A percentile compares a stretch with the other conserved stretches of the same genome.
phyloP scores from a whole-genome alignment of 106 monocot species.

The Acorus calamus region DNA sequence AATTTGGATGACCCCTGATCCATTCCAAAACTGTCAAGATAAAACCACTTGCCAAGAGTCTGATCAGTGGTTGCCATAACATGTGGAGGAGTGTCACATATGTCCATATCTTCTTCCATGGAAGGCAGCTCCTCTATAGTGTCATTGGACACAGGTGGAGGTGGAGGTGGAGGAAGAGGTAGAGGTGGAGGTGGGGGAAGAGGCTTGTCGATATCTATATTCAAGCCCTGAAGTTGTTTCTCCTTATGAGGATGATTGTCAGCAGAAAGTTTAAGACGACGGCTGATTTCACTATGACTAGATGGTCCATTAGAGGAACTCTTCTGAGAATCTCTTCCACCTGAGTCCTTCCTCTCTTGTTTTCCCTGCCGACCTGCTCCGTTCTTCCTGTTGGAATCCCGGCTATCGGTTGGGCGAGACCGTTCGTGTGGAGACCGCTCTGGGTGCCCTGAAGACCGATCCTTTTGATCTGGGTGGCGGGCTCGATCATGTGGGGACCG shows the following conservation, averaged over 20 bases:
- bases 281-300: conserved; percentile 21
- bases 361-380: conserved; percentile 20
- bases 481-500: conserved; percentile 32
- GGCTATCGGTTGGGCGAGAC: conserved; percentile 12
- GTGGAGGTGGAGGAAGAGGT: conserved; percentile 33
- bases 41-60: conserved; percentile 73
- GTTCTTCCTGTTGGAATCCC: conserved; percentile 28
- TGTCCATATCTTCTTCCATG: conserved; percentile 99
- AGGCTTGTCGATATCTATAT: conserved; percentile 27
- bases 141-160: conserved; percentile 24
- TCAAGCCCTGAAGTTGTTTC: conserved; percentile 13
- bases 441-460: conserved; percentile 17
- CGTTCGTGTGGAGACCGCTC: conserved; percentile 20
- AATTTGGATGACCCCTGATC: conserved; percentile 87
- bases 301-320: conserved; percentile 20
- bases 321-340: conserved; percentile 27
- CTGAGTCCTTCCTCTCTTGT: conserved; percentile 16
- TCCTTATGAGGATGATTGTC: conserved; percentile 36
- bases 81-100: conserved; percentile 96
- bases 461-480: conserved; percentile 29
- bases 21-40: conserved; percentile 72
- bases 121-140: conserved; percentile 40
- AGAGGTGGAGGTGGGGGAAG: conserved; percentile 26
- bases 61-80: conserved; percentile 15
- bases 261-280: conserved; percentile 24